These are phyloP conservation scores for Incumbomyces lentus DNA, from an alignment of 2,329 filamentous ascomycete genomes.

Conservation along the genomic window DNA sequence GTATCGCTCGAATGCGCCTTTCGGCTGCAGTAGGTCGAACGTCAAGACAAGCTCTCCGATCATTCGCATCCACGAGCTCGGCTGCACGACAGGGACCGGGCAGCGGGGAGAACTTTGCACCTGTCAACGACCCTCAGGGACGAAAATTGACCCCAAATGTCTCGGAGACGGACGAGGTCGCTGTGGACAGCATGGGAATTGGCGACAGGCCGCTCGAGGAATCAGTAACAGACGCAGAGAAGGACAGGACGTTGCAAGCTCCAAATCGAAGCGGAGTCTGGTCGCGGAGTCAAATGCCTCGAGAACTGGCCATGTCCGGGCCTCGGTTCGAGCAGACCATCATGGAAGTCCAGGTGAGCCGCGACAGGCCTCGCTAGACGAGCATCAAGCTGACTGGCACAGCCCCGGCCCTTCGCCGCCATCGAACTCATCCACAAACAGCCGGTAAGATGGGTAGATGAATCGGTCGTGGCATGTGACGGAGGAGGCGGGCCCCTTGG, in stretches of 20 bases:
- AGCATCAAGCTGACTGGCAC: conserved; percentile 23
- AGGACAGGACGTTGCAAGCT: conserved; percentile 58
- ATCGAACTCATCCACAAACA: conserved; percentile 96
- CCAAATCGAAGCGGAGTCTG: conserved; percentile 75
- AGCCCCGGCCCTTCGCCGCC: conserved; percentile 82
- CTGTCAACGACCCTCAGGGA: conserved; percentile 49
- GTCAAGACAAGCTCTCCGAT: neutral
- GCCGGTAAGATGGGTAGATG: conserved; percentile 83
- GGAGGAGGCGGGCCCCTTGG: conserved; percentile 83
- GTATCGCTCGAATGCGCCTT: conserved; percentile 7
- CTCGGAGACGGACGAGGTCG: conserved; percentile 51
- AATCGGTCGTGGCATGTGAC: conserved; percentile 73
- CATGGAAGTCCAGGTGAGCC: conserved; percentile 74
- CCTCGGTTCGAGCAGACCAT: conserved; percentile 96
- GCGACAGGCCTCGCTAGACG: neutral
- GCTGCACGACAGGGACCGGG: conserved; percentile 15
- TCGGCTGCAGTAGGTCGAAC: conserved; percentile 5
- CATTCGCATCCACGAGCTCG: conserved; percentile 20
- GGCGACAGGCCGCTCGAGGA: conserved; percentile 48
- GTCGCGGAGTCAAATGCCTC: conserved; percentile 75
- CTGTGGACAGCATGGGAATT: conserved; percentile 38
- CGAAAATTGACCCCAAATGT: conserved; percentile 43
- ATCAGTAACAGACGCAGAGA: conserved; percentile 43
- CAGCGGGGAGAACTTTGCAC: conserved; percentile 30
- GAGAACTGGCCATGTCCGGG: conserved; percentile 77